Evolutionary conservation across 441 rosid species (phyloP).

Genomic region (Gossypium gossypioides): DNA sequence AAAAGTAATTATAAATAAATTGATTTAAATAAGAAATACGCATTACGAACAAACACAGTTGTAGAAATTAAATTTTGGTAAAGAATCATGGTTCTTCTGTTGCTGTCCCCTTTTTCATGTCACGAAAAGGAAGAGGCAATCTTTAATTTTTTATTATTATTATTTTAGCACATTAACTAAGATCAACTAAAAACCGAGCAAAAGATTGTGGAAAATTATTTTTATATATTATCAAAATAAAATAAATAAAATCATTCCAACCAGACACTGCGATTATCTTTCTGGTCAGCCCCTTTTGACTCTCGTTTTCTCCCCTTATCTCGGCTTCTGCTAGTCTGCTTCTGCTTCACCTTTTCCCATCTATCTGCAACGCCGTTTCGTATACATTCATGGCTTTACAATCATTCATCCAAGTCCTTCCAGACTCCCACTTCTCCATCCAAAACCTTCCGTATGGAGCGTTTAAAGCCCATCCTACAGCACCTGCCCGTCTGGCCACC

Average conservation of each 20-base stretch:
- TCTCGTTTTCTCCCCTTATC: background rate
- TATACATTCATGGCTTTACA: slow-evolving; percentile 38
- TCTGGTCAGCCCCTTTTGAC: background rate
- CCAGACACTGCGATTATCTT: background rate
- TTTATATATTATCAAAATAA: background rate
- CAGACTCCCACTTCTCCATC: slow-evolving; percentile 77
- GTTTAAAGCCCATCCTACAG: slow-evolving; percentile 45
- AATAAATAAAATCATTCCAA: background rate
- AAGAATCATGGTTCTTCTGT: background rate
- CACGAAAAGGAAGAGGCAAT: background rate
- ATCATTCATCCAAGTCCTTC: slow-evolving; percentile 56
- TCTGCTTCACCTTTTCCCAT: slow-evolving; percentile 11
- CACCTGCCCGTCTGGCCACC: slow-evolving; percentile 58
- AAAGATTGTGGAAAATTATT: background rate
- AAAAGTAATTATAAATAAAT: too few species aligned
- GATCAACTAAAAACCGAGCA: background rate
- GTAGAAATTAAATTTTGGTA: background rate
- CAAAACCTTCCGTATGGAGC: slow-evolving; percentile 90
- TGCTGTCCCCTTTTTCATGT: background rate
- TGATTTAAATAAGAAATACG: background rate
- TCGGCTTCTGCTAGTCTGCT: background rate
- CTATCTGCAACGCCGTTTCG: slow-evolving; percentile 6
- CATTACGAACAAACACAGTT: background rate
- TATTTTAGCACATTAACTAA: background rate
- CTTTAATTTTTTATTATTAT: background rate